A percentile compares a stretch with the other conserved stretches of the same genome.
Conservation (phyloP, 2,329 filamentous ascomycete genomes). For the Cladosporium sp. region DNA sequence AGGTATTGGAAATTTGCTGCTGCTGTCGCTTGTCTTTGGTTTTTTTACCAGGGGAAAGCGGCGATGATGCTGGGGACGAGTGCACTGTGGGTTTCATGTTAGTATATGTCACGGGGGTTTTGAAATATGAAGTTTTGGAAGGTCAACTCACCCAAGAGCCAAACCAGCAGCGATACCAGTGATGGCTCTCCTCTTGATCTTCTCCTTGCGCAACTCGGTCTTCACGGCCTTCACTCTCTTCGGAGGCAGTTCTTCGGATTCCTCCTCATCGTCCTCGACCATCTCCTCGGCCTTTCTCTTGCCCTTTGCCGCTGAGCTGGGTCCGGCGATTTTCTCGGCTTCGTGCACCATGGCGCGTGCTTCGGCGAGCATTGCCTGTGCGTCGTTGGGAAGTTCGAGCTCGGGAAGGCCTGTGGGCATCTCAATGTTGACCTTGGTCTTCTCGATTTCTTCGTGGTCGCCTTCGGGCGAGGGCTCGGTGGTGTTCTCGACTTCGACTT, state of each 20-base stretch:
- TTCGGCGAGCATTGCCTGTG: conserved; percentile 75
- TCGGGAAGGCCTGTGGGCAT: conserved; percentile 63
- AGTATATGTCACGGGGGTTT: neutral
- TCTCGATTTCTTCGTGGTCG: conserved; percentile 64
- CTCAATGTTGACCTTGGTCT: conserved; percentile 70
- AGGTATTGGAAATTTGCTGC: no score
- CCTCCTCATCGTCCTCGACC: conserved; percentile 46
- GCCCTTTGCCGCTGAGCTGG: conserved; percentile 32
- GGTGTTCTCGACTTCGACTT: conserved; percentile 65
- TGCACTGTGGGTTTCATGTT: conserved; percentile 19
- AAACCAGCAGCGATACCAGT: conserved; percentile 82
- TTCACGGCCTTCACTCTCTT: conserved; percentile 77
- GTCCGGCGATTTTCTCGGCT: conserved; percentile 51
- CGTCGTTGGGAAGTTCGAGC: conserved; percentile 69
- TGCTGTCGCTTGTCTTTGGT: no score
- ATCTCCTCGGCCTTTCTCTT: conserved; percentile 75
- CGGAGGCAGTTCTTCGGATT: conserved; percentile 27
- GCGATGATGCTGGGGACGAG: conserved; percentile 26
- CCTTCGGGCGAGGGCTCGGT: conserved; percentile 46
- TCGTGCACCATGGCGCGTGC: conserved; percentile 84
- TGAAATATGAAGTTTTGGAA: neutral
- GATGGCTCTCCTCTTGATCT: conserved; percentile 77
- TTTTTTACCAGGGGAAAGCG: conserved; percentile 18
- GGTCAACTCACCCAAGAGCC: conserved; percentile 74
- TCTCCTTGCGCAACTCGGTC: conserved; percentile 76